Base-by-base conservation (phyloP, 2,329 filamentous ascomycete genomes). In the Exophiala sp. region DNA sequence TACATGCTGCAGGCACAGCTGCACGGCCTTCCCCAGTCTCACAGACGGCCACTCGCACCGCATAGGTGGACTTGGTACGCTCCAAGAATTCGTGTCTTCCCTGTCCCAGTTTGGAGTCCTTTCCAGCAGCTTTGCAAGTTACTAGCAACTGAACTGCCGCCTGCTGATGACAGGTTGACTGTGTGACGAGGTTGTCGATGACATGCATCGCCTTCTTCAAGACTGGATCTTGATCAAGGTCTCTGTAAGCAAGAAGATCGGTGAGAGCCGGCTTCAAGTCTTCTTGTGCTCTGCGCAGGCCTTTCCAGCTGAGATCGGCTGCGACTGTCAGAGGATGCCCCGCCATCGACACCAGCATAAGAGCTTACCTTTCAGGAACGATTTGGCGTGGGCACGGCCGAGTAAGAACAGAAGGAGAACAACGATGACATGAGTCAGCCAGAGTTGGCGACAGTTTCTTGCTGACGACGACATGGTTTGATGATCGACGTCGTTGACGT, bases 1-100 rank as follows among this genome's bases (percentile, higher is more conserved):
- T 62, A 60, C 84, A 87, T 20, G 75, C 62, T 2, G 68, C 54
- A 2, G 84, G 83, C 35, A 81, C 69, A 2, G 66, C 52, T 12
- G 77, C 73, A 9, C 76, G 74, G 2, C 80, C 78, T 16, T 76
- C 77, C 9, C 74, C 72, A 6, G 86, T 72, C 63, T 87, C 84
- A 61, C 85, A 88, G 7, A 85, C 72, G 9, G 85, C 82, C 12
- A 87, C 72, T 41, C 82, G 78, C 7, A 80, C 79, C 2, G 83
- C 82, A 58, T 84, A 87, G 32, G 82, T 73, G 3, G 80, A 81
- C 58, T 78, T 81, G 55, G 72, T 69, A 51, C 68, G 66, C 51
- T 77, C 77, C 38, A 78, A 66, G 2, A 62, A 59, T 45, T 67
- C 62, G 49, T 65, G 62, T 3, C 63, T 63, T 4, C 65, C 63